Evolutionary conservation across 2,329 filamentous ascomycete species (phyloP), one percentile per base, ranked within the genome.

Genomic region (Aspergillus sergii): DNA sequence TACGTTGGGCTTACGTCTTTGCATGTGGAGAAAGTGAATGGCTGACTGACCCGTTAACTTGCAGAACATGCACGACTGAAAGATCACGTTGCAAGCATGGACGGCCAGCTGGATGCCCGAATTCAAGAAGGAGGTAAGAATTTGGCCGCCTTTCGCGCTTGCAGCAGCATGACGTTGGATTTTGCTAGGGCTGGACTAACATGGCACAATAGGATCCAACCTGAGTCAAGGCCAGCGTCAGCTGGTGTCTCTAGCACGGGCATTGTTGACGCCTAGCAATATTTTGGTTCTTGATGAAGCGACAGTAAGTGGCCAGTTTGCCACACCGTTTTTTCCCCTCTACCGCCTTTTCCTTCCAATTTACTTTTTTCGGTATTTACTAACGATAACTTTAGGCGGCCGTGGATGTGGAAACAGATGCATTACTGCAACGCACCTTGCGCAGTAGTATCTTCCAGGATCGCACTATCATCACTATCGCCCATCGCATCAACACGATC

Each of bases 401-500:
- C n/a, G 88, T 90, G 28, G 88, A 90, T 72, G 86, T 90, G 54
- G 86, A 90, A 77, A 90, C 88, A 1, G 87, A 90, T 75, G 85
- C 86, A 51, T 79, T 89, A 79, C 80, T 89, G 61, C 88, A 90
- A 76, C 83, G 85, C 41, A 89, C 88, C 23, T 76, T 90, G 55
- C 83, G 88, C 61, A 88, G 84, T 73, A 85, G 79, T 71, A 84
- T 88, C 76, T 99, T 99, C 81, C 86, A 89, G 65, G 93, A 97
- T 79, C 89, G 93, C 59, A 99, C 95, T 43, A 98, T 99, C 78
- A 96, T 99, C 78, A 99, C 95, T 1, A 97, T 99, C 73, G 95
- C 95, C 30, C 95, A 99, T 82, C 90, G 95, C 60, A 96, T 99
- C 82, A 98, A 98, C 81, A 99, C 95, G 12, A 98, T 99, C 72